Evolutionary conservation across 2,329 filamentous ascomycete genomes (phyloP), one percentile per base, ranked within the genome.

Genomic region (Diaporthe sp.): DNA sequence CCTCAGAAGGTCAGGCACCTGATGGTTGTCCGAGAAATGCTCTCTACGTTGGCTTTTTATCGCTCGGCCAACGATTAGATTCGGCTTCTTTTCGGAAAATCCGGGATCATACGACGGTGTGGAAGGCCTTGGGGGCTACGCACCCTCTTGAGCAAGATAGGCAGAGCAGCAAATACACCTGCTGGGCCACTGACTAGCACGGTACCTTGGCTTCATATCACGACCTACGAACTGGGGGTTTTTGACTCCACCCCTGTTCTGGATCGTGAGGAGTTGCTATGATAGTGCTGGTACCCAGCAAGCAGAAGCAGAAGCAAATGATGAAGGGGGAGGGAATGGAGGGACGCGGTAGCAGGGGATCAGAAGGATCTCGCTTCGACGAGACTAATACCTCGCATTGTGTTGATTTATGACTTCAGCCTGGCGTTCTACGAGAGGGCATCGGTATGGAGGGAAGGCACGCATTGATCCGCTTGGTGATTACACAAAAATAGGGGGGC

Each of bases 371-470:
- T 57, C 62, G 37, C 65, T 37, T 70, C 75, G 25, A 60, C 49
- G 58, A 42, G 70, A 67, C 39, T 77, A 77, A 75, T 77, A 75
- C 57, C 67, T 73, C 72, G 62, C 75, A 77, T 65, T 77, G 74
- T 61, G 49, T 75, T 76, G 70, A 58, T 74, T 71, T 77, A 60
- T 77, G 62, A 49, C 51, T 75, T 77, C 73, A 77, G 75, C 75
- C 75, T 77, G 75, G 75, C 75, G 75, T 77, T 77, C 44, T 72
- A 62, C 44, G 73, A 72, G 46, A 60, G 68, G 75, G 75, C 73
- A 77, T 77, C 61, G 75, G 65, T 73, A 39, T 57, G 71, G 71
- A 72, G 46, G 73, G 60, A 75, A 73, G 75, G 73, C 73, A 74
- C 73, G 74, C 73, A 62, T 70, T 37, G 73, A 65, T 57, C 61